Conservation (phyloP, 805 yeast species). For the Pichia exigua region DNA sequence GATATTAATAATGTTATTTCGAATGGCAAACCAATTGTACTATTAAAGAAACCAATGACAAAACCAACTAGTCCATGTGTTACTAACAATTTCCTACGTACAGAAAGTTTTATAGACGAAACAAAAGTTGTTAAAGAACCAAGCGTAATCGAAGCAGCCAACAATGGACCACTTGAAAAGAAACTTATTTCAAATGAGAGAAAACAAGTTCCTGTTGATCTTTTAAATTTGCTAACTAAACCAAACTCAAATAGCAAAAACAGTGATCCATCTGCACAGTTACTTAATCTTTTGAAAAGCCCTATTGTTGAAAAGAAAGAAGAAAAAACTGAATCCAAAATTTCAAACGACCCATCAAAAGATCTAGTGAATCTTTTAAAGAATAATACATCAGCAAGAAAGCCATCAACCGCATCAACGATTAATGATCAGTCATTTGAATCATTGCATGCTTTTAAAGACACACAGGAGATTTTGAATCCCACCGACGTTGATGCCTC, state of each 20-base stretch:
- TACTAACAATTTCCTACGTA: background rate
- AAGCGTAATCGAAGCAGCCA: background rate
- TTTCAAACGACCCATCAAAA: background rate
- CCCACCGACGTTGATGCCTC: background rate
- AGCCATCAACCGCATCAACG: background rate
- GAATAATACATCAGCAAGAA: background rate
- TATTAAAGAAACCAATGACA: constrained; percentile 8
- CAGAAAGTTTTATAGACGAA: too few relatives aligned
- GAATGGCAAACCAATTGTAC: constrained; percentile 5
- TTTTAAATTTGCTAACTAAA: background rate
- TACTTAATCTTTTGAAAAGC: constrained; percentile 7
- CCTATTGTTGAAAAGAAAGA: background rate
- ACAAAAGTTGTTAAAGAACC: background rate
- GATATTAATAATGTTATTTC: constrained; percentile 2
- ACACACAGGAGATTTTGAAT: background rate
- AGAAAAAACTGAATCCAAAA: background rate
- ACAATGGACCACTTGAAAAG: background rate
- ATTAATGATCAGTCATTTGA: background rate
- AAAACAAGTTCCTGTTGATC: constrained; percentile 1
- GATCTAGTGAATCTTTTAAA: constrained; percentile 7
- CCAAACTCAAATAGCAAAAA: constrained; percentile 1
- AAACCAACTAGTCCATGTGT: background rate
- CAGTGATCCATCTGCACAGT: constrained; percentile 7
- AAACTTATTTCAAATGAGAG: background rate
- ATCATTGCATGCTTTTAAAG: background rate